Evolutionary conservation across 331 rosid species (phyloP), one percentile per base, ranked within the genome.

Genomic region (Dryas integrifolia): DNA sequence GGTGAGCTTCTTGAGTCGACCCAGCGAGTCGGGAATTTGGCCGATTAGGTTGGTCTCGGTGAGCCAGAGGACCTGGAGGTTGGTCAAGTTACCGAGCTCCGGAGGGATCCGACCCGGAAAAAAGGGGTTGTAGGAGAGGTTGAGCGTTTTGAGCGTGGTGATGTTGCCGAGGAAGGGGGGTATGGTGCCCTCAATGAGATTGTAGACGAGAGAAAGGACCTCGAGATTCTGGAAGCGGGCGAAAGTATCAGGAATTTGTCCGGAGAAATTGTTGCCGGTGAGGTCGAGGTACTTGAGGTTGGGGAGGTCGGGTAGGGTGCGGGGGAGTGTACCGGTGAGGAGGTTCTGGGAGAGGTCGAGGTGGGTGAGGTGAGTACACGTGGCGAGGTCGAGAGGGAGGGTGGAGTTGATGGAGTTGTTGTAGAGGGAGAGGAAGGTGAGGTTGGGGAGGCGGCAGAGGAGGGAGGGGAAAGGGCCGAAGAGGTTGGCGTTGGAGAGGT

Each of bases 291-390:
- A 51, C 5, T 51, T 74, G 67, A 91, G 96, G 72, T 83, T 71
- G 7, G 84, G 68, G 4, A 91, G 81, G 57, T 69, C 78, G 2
- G 96, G 6, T 0, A 94, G 60, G 5, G 88, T n/a, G 60, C 43
- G 12, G 30, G 98, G 98, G 13, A 94, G 90, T 8, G 80, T 0
- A 13, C 95, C 95, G 12, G 92, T 85, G 80, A 91, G 89, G 51
- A 91, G 90, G 67, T 94, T 94, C 76, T 94, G 89, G 13, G 92
- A 46, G 62, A 92, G 90, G 85, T 92, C 92, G 16, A 92, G 96
- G 76, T 84, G 83, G 9, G 66, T 5, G 67, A 94, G 92, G 16
- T 2, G 57, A 1, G 10, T 35, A 60, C 98, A 94, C 16, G 78
- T 53, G 58, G 92, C 76, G 76, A 91, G 72, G 0, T 79, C 80